These are phyloP conservation scores for Phytophthora vignae DNA, from an alignment of 352 stramenopile species.

Conservation along the genomic window DNA sequence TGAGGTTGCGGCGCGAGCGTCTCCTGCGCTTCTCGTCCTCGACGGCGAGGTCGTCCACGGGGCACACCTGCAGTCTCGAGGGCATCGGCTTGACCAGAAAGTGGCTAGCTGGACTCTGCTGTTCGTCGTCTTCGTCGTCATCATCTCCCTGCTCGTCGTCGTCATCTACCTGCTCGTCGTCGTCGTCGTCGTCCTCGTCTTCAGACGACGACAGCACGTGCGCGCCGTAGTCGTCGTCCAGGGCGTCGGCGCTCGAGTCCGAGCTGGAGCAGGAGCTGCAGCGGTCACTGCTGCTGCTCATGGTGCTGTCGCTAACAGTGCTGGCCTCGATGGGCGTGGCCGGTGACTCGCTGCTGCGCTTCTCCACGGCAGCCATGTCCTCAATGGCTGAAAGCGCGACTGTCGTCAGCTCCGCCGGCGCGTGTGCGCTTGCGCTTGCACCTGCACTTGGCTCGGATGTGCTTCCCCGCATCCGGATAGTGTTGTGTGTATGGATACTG, in stretches of 20 bases:
- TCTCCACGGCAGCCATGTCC: constrained; percentile 21
- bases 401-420: constrained; percentile 2
- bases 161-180: constrained; percentile 13
- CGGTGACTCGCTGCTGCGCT: constrained; percentile 12
- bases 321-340: constrained; percentile 35
- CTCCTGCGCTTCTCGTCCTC: constrained; percentile 84
- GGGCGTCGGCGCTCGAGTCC: constrained; percentile 38
- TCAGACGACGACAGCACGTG: constrained; percentile 46
- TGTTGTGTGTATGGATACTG: neutral
- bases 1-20: constrained; percentile 46
- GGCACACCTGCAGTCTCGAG: constrained; percentile 71
- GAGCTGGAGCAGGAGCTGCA: constrained; percentile 45
- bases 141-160: constrained; percentile 21
- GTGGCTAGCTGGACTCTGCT: constrained; percentile 22
- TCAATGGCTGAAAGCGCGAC: constrained; percentile 35
- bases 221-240: constrained; percentile 51
- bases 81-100: constrained; percentile 82
- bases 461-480: constrained; percentile 24
- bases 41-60: constrained; percentile 75
- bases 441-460: constrained; percentile 28
- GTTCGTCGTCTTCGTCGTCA: constrained; percentile 23
- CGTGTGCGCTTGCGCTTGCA: constrained; percentile 32
- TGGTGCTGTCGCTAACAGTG: constrained; percentile 46
- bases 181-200: constrained; percentile 35
- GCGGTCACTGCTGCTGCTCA: constrained; percentile 46